Base-by-base conservation (phyloP, 169 alveolate species). In the Cyclospora cayetanensis region DNA sequence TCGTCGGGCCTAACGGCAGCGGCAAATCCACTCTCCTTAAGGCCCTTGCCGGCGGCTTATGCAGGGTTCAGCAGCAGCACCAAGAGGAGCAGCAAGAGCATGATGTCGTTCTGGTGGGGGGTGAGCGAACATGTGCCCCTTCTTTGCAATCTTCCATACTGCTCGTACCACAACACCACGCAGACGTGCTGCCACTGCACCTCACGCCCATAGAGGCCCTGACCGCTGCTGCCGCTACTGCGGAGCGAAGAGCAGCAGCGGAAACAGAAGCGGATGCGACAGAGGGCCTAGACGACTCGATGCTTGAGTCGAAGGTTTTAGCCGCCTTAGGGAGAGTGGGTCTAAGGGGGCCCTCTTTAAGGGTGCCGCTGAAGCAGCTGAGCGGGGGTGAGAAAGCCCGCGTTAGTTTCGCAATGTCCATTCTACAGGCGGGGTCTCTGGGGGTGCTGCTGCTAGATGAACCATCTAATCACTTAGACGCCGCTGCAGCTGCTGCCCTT, bases 401-500 rank as follows among this genome's bases (percentile, higher is more conserved):
- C 68, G 94, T 95, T 50, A 94, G 97, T 31, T 93, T 97, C 11
- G 95, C 83, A 82, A 93, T 63, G 96, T 93, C 93, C 96, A 94
- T 84, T 97, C 97, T 41, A 94, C 60, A 52, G 74, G 0, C 43
- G 52, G 90, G 90, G 15, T 50, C 27, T 25, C 27, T 25, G 4
- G 90, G 90, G 22, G 94, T 96, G 65, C 92, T 97, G 50, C 95
- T 97, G 90, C 94, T 97, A 82, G 99, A 97, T 90, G 99, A 97
- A 84, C 98, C 99, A 2, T 97, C 99, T 7, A 98, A 97, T 90
- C 99, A 97, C 92, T 93, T 98, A 60, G 99, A 98, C 95, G 94
- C 96, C 87, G 98, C 97, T 41, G 90, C 87, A 22, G 72, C 89
- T 88, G 92, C 87, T 39, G 90, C 92, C 9, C 70, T 94, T 31